Percentiles rank a stretch among this genome's conserved stretches.
Conservation (phyloP, 2,329 filamentous ascomycete species). For the Metarhizium sp. region DNA sequence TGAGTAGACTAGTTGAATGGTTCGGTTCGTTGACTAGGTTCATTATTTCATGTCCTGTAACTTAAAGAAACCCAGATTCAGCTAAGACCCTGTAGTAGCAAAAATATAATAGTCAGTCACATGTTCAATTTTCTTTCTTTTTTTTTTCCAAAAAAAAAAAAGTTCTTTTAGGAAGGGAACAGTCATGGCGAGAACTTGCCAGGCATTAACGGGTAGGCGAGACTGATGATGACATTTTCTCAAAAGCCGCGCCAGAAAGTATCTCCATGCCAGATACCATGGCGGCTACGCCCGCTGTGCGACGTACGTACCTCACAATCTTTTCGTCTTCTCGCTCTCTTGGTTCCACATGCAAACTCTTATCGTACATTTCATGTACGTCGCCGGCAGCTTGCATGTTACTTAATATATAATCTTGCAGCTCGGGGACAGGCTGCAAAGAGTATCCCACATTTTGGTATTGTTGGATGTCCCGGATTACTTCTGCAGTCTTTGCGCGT, state of each 20-base stretch:
- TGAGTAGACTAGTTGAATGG: background rate
- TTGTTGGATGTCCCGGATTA: conserved; percentile 96
- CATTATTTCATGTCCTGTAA: conserved; percentile 5
- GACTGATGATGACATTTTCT: background rate
- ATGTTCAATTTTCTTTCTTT: background rate
- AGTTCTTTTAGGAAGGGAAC: background rate
- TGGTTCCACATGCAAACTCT: conserved; percentile 86
- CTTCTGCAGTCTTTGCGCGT: conserved; percentile 93
- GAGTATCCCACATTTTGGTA: conserved; percentile 98
- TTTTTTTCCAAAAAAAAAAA: no score
- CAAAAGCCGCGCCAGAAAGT: background rate
- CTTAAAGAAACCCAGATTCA: conserved; percentile 51
- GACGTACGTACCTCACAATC: conserved; percentile 78
- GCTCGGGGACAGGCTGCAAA: conserved; percentile 76
- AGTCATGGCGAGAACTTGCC: background rate
- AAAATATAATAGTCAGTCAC: conserved; percentile 4
- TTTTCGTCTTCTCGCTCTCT: conserved; percentile 97
- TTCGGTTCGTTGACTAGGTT: background rate
- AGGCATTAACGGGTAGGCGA: background rate
- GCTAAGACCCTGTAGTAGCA: conserved; percentile 40
- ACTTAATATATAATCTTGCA: conserved; percentile 93
- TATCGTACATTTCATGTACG: conserved; percentile 99
- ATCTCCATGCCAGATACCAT: conserved; percentile 8
- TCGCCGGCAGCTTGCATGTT: conserved; percentile 95
- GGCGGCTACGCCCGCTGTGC: conserved; percentile 15